A percentile compares a stretch with the other conserved stretches of the same genome.
These are phyloP conservation scores for Puccinia hordei DNA, from an alignment of 1,284 basidiomycete genomes.

Conservation along the genomic window DNA sequence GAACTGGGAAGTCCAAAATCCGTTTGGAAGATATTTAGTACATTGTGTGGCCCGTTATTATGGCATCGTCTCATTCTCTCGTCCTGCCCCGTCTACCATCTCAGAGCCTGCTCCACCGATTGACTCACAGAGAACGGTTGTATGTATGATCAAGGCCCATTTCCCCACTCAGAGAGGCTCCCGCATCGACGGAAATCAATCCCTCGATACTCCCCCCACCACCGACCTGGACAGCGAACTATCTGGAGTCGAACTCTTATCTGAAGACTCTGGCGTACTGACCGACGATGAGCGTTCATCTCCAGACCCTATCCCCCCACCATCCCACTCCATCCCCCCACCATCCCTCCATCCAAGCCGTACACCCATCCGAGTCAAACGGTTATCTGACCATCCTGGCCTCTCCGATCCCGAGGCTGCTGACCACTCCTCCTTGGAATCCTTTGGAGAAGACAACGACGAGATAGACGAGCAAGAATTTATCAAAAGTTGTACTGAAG, in stretches of 20 bases:
- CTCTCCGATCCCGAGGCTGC: neutral
- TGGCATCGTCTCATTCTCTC: conserved; percentile 52
- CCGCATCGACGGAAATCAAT: conserved; percentile 24
- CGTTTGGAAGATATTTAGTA: conserved; percentile 52
- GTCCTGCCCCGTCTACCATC: neutral
- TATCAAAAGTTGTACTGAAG: neutral
- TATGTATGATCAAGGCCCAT: conserved; percentile 43
- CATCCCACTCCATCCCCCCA: too few species aligned
- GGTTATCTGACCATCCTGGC: neutral
- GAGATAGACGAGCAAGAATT: neutral
- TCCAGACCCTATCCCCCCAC: neutral
- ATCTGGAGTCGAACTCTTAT: conserved; percentile 9
- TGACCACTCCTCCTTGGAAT: conserved; percentile 17
- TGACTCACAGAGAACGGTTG: neutral
- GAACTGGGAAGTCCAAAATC: conserved; percentile 52
- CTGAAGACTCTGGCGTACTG: conserved; percentile 12
- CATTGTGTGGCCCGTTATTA: conserved; percentile 53
- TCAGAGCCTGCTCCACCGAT: neutral
- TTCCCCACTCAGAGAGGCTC: conserved; percentile 20
- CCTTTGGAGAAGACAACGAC: conserved; percentile 10
- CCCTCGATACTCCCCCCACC: conserved; percentile 39
- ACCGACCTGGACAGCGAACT: conserved; percentile 43
- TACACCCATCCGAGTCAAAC: neutral
- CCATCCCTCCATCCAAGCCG: neutral
- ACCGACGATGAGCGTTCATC: conserved; percentile 29